These are phyloP conservation scores for Tetrahymena thermophila DNA, from an alignment of 73 alveolate species.

Conservation along the genomic window DNA sequence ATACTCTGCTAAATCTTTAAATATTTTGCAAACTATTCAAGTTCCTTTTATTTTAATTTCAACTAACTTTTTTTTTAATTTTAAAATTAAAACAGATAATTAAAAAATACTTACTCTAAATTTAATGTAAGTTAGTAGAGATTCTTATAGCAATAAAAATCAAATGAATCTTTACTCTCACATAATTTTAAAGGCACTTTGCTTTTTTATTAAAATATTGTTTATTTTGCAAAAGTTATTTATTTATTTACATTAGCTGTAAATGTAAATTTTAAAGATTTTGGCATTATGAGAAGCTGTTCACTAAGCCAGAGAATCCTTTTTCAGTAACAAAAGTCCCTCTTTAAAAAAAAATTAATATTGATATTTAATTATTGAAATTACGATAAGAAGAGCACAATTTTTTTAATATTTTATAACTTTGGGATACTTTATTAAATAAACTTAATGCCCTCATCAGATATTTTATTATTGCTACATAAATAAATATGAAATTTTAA, in stretches of 20 bases:
- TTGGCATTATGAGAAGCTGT: neutral
- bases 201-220: neutral
- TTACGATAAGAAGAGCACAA: neutral
- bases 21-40: neutral
- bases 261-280: neutral
- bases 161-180: neutral
- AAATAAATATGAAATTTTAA: too few relatives aligned
- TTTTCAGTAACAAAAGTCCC: neutral
- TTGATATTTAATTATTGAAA: too few relatives aligned
- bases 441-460: neutral
- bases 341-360: neutral
- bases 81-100: too few relatives aligned
- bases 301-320: neutral
- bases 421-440: neutral
- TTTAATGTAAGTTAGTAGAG: neutral
- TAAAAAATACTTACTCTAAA: neutral
- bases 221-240: too few relatives aligned
- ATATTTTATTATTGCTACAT: neutral
- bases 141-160: neutral
- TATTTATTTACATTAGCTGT: neutral
- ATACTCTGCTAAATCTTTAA: neutral
- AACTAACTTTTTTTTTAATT: neutral
- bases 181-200: neutral
- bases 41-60: neutral
- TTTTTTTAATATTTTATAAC: too few relatives aligned